Conservation (phyloP, 2,329 filamentous ascomycete genomes). For the Trichoderma koningii region DNA sequence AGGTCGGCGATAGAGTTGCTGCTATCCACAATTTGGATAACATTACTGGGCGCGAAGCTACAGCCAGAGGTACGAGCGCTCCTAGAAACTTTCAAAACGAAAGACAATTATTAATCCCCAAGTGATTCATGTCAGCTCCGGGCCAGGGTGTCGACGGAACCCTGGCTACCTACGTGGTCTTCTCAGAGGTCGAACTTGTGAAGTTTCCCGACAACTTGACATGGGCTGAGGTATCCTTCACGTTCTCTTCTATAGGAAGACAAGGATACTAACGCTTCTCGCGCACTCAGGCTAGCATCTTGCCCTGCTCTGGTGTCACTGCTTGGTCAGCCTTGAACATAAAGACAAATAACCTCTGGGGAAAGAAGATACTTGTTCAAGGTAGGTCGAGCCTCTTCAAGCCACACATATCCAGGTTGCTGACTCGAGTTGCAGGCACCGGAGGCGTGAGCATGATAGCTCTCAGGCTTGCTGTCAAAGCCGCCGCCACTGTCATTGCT, state of each 20-base stretch:
- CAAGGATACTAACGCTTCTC: background rate
- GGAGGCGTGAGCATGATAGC: slow-evolving; percentile 45
- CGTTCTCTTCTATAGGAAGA: background rate
- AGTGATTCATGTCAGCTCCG: background rate
- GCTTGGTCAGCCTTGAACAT: slow-evolving; percentile 24
- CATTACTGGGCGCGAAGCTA: slow-evolving; percentile 18
- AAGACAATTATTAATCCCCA: background rate
- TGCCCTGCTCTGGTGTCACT: slow-evolving; percentile 19
- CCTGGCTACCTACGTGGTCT: slow-evolving; percentile 17
- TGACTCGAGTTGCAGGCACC: slow-evolving; percentile 35
- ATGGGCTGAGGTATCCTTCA: slow-evolving; percentile 17
- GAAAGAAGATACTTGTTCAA: slow-evolving; percentile 23
- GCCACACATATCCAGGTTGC: too few species aligned
- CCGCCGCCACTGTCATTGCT: slow-evolving; percentile 53
- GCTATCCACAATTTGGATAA: slow-evolving; percentile 15
- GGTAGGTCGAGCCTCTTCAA: background rate
- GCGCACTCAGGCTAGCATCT: slow-evolving; percentile 4
- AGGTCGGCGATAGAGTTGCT: slow-evolving; percentile 5
- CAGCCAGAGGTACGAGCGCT: background rate
- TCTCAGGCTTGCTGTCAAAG: slow-evolving; percentile 51
- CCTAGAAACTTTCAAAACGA: too few species aligned
- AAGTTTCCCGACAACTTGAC: slow-evolving; percentile 18
- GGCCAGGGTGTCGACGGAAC: slow-evolving; percentile 18
- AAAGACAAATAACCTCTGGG: slow-evolving; percentile 1
- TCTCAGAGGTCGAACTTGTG: slow-evolving; percentile 5